These are phyloP conservation scores for Bremia lactucae DNA, from an alignment of 352 stramenopile species.

Conservation along the genomic window DNA sequence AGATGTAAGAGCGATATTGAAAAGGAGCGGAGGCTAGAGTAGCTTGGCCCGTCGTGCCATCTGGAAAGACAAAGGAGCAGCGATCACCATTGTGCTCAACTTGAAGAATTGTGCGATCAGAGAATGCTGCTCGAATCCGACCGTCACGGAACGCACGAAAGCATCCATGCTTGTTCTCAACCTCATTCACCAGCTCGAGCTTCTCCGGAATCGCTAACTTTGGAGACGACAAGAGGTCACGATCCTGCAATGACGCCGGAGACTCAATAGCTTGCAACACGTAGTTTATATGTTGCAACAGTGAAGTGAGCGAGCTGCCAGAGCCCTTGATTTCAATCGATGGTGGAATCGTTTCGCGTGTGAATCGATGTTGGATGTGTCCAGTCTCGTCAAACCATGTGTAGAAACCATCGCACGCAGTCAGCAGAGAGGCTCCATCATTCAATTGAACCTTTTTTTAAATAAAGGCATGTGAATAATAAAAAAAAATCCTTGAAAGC, in stretches of 20 bases:
- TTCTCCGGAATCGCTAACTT: conserved; percentile 2
- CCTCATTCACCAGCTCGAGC: conserved; percentile 23
- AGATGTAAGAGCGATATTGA: conserved; percentile 37
- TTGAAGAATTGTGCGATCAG: conserved; percentile 64
- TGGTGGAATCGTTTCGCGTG: conserved; percentile 45
- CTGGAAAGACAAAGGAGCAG: conserved; percentile 44
- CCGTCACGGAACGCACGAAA: conserved; percentile 61
- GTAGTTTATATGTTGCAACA: conserved; percentile 27
- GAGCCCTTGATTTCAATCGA: conserved; percentile 8
- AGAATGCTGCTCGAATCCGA: conserved; percentile 51
- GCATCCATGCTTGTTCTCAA: conserved; percentile 37
- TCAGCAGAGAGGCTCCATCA: conserved; percentile 10
- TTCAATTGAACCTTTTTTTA: conserved; percentile 13
- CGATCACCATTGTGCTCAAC: conserved; percentile 22
- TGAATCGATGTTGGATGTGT: conserved; percentile 39
- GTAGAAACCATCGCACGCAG: conserved; percentile 33
- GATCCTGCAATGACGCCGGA: background rate
- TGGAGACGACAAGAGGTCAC: background rate
- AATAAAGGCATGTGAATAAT: background rate
- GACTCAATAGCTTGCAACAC: conserved; percentile 20
- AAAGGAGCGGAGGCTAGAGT: conserved; percentile 31
- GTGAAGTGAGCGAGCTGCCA: conserved; percentile 7
- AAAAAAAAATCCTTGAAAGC: background rate
- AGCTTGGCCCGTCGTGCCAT: conserved; percentile 26
- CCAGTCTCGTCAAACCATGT: conserved; percentile 28